phyloP scores from a whole-genome alignment of 495 filamentous ascomycete genomes.

The Penicillium herquei region DNA sequence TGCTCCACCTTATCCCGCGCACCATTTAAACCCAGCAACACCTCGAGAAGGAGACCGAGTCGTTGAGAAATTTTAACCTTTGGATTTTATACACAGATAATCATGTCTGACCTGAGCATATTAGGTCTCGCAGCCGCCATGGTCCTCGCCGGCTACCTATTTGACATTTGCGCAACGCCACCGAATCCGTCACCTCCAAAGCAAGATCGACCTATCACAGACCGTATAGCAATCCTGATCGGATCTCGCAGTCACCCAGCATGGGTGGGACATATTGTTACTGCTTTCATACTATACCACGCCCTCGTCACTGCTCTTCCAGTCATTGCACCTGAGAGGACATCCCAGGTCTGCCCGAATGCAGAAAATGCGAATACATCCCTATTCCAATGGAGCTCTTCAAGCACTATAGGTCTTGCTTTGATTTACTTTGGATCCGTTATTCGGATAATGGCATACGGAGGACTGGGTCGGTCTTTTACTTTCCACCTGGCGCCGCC shows the following conservation, averaged over 20 bases:
- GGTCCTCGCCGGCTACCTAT: conserved; percentile 13
- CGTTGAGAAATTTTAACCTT: not conserved
- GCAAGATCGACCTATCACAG: conserved; percentile 12
- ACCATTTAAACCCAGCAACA: not conserved
- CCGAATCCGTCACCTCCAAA: conserved; percentile 16
- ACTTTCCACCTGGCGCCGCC: conserved; percentile 47
- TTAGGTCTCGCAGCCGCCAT: conserved; percentile 10
- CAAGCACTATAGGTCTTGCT: conserved; percentile 11
- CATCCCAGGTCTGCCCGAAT: not conserved
- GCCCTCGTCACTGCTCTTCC: not conserved
- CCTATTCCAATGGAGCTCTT: not conserved
- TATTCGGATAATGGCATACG: conserved; percentile 35
- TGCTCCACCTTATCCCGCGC: not conserved
- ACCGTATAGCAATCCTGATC: conserved; percentile 14
- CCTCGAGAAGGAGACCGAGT: no score
- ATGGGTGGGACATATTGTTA: not conserved
- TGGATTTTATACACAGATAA: not conserved
- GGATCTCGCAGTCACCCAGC: not conserved
- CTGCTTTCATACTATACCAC: not conserved
- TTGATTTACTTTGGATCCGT: conserved; percentile 30
- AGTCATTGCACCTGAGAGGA: not conserved
- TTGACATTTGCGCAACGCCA: conserved; percentile 16
- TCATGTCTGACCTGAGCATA: not conserved
- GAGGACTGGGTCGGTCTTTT: conserved; percentile 42
- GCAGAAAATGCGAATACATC: not conserved